Base-by-base conservation (phyloP, 495 filamentous ascomycete species). In the Penicillium cataractarum region DNA sequence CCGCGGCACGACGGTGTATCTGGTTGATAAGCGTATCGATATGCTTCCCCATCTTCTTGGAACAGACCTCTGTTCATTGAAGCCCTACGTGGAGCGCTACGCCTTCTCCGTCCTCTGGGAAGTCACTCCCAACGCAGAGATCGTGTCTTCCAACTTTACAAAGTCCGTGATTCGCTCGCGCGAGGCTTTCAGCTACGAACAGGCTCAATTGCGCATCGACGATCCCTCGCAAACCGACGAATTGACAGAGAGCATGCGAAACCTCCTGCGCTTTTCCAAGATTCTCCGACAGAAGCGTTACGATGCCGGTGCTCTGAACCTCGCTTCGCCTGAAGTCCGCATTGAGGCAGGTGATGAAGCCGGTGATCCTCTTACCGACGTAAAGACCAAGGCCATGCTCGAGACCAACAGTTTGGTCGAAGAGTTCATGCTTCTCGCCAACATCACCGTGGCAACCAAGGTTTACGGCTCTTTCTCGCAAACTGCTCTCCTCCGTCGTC, bases 401-500 rank as follows among this genome's bases (percentile, higher is more conserved):
- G 92, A 92, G 69, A 99, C 95, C 57, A 98, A 97, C 81, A 97
- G 93, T 26, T 84, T 99, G 7, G 95, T 99, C 26, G 95, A 99
- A 70, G 95, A 99, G 68, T 98, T 99, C 82, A 99, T 99, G 95
- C 83, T 98, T 69, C 91, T 98, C 70, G 95, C 96, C 80, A 99
- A 98, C 76, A 97, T 91, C 71, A 91, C 87, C 62, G 95, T 99
- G 26, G 95, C 93, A 7, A 79, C 85, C 40, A 96, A 91, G 70
- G 92, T 96, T 66, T 91, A 94, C 78, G 82, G 88, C 55, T 86
- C 92, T 13, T 98, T 97, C 80, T 93, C 95, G 0, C 93, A 97
- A 74, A 98, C 93, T 2, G 96, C 96, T 42, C 86, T 99, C 71
- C 86, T 99, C 9, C 90, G 95, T 54, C 87, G 95, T 33, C 95